Evolutionary conservation across 495 filamentous ascomycete genomes (phyloP), one percentile per base, ranked within the genome.

Genomic region (Trichoderma parareesei): DNA sequence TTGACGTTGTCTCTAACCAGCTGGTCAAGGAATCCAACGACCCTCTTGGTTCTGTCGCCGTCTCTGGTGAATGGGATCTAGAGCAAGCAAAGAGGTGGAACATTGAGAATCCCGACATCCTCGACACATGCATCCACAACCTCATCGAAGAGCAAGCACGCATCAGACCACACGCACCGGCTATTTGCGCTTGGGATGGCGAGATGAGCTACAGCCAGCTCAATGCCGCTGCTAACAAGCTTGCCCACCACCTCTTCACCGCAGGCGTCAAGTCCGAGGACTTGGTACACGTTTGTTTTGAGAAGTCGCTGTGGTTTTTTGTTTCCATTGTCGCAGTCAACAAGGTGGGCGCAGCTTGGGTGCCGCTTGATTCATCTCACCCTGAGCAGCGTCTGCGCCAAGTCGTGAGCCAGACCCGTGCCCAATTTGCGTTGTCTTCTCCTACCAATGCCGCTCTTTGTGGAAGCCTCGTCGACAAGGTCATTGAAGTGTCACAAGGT

Each of bases 111-210:
- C 53, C 53, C 8, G 27, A 57, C 13, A 14, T 62, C 13, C 59
- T 71, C 0, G 70, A 74, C 38, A 62, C 67, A 11, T 70, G 70
- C 60, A 61, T 75, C 14, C 70, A 75, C 55, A 46, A 69, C 14
- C 65, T 70, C 0, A 65, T 75, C 62, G 65, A 66, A 53, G 64
- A 66, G 18, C 65, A 65, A 13, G 66, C 64, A 16, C 37, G 44
- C 7, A 55, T 63, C 35, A 67, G 67, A 48, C 70, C 69, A 1
- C 62, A 69, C 4, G 67, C 59, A 9, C 59, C 67, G 48, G 72
- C 74, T 1, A 63, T 76, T 2, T 67, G 66, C 59, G 69, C 72
- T 27, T 86, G 85, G 84, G 84, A 88, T 75, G 84, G 83, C 18
- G 77, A 67, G 11, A 67, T 88, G 48, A 82, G 78, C 0, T 87